These are phyloP conservation scores for Trypanosomatidae sp. DNA, from an alignment of 208 protist genomes.

Conservation along the genomic window DNA sequence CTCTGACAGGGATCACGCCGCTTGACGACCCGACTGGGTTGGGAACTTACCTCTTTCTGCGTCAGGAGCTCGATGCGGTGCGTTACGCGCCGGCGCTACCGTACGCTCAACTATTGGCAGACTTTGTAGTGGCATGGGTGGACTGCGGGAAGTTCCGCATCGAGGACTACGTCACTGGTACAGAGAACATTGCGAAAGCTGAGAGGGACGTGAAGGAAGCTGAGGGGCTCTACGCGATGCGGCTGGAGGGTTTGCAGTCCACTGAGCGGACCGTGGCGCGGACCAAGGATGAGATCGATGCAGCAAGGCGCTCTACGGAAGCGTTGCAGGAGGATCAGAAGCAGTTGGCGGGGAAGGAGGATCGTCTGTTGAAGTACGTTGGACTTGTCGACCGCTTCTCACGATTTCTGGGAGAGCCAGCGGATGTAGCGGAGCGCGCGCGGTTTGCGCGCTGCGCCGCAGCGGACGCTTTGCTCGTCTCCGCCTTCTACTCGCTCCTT, in stretches of 20 bases:
- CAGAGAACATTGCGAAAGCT: conserved; percentile 3
- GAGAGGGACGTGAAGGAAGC: background rate
- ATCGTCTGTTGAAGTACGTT: conserved; percentile 46
- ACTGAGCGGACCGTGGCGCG: conserved; percentile 10
- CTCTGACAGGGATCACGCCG: conserved; percentile 29
- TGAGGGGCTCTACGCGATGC: conserved; percentile 10
- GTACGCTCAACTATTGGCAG: conserved; percentile 45
- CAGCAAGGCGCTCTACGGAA: conserved; percentile 21
- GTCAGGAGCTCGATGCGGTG: conserved; percentile 44
- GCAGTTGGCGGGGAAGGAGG: conserved; percentile 29
- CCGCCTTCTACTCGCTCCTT: conserved; percentile 60
- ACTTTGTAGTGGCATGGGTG: conserved; percentile 58
- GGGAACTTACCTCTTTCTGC: conserved; percentile 21
- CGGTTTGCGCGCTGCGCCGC: conserved; percentile 35
- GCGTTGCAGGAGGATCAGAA: conserved; percentile 31
- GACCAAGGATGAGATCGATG: conserved; percentile 15
- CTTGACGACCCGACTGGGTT: conserved; percentile 2
- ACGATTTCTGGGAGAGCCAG: conserved; percentile 30
- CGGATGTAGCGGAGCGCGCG: conserved; percentile 24
- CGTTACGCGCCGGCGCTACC: conserved; percentile 46
- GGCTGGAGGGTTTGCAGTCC: conserved; percentile 9
- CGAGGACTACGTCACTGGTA: conserved; percentile 10
- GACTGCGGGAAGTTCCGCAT: conserved; percentile 24
- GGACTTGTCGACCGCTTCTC: conserved; percentile 71
- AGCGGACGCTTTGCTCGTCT: conserved; percentile 62